Conservation (phyloP, 495 filamentous ascomycete genomes). For the Tuber calosporum region DNA sequence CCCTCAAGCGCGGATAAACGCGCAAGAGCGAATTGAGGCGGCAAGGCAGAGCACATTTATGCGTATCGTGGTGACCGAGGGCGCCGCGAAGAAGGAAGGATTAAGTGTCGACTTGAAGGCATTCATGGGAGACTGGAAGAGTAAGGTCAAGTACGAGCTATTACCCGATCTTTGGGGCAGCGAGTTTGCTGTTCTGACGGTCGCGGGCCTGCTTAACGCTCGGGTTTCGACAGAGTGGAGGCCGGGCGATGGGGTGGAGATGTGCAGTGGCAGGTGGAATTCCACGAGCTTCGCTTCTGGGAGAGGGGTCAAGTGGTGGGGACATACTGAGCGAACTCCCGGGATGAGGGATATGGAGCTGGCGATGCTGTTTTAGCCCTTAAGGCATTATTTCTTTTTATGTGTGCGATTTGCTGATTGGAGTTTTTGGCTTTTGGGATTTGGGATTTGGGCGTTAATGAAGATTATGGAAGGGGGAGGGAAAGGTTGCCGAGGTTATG, state of each 20-base stretch:
- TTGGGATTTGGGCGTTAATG: constrained; percentile 7
- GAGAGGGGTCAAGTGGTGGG: not conserved
- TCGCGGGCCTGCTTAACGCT: constrained; percentile 47
- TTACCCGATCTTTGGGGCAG: constrained; percentile 52
- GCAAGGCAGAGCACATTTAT: constrained; percentile 51
- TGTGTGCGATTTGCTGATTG: not conserved
- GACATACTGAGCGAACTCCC: constrained; percentile 21
- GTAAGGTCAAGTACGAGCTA: constrained; percentile 54
- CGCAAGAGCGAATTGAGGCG: constrained; percentile 53
- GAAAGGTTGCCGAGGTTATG: not conserved
- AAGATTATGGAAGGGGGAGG: not conserved
- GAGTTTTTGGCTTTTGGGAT: constrained; percentile 8
- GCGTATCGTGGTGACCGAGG: constrained; percentile 49
- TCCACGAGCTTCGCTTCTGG: constrained; percentile 6
- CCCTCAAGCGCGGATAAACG: constrained; percentile 49
- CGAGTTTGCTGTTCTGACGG: constrained; percentile 53
- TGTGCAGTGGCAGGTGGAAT: constrained; percentile 56
- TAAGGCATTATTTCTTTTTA: not conserved
- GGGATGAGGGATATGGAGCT: constrained; percentile 18
- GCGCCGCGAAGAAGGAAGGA: constrained; percentile 44
- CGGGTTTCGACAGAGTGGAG: constrained; percentile 36
- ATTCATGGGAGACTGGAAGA: constrained; percentile 54
- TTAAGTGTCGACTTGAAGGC: constrained; percentile 47
- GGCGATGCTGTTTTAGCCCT: constrained; percentile 21
- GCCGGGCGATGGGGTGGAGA: constrained; percentile 43